Conservation (phyloP, 345 rosid genomes). For the Rhodamnia rubescens region DNA sequence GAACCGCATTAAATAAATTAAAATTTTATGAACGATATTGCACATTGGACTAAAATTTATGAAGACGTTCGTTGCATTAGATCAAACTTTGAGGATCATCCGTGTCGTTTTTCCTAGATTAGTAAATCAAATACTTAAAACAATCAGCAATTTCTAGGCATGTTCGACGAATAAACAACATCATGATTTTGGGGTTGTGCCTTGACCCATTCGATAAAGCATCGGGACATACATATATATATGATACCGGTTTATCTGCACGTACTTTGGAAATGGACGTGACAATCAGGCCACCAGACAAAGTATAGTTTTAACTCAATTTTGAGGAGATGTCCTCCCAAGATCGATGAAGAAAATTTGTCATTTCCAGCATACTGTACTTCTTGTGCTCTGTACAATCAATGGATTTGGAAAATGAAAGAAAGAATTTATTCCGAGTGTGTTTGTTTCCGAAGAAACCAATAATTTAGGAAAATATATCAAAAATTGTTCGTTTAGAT, state of each 20-base stretch:
- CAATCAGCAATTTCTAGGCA: not conserved
- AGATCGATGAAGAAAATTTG: fast-evolving
- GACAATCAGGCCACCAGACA: not conserved
- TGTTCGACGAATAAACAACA: too few species aligned
- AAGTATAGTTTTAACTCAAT: not conserved
- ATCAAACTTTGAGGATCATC: too few species aligned
- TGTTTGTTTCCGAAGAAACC: fast-evolving
- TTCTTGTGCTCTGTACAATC: fast-evolving
- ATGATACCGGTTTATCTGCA: not conserved
- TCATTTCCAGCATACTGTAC: fast-evolving
- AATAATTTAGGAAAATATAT: not conserved
- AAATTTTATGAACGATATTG: too few species aligned
- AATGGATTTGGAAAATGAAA: not conserved
- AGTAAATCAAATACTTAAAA: not conserved
- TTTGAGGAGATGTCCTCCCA: not conserved
- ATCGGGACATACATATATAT: not conserved
- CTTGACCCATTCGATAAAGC: too few species aligned
- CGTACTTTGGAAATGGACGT: fast-evolving
- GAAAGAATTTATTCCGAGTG: not conserved
- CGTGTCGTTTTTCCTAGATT: too few species aligned
- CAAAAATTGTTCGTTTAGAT: too few species aligned
- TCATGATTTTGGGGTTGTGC: too few species aligned
- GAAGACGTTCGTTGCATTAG: too few species aligned
- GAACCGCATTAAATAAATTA: too few species aligned
- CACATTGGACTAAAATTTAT: too few species aligned